A percentile compares a stretch with the other conserved stretches of the same genome.
Evolutionary conservation across 257 asterid species (phyloP).

Genomic region (Coffea canephora): DNA sequence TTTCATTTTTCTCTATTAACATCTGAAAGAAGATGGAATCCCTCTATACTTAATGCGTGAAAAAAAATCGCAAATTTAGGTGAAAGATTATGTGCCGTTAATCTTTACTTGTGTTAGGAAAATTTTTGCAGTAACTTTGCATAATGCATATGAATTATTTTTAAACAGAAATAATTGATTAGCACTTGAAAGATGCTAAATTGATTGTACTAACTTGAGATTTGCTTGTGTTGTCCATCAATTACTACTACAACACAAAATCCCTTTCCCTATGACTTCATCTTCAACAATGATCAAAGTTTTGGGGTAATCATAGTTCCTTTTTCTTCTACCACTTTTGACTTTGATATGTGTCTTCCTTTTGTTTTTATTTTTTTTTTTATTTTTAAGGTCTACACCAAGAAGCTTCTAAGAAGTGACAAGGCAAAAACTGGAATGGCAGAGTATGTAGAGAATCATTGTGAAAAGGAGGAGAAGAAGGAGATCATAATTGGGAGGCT

Average conservation of each 20-base stretch:
- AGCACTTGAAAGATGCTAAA: neutral
- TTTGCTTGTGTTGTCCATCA: neutral
- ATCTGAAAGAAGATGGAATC: neutral
- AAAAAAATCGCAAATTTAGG: neutral
- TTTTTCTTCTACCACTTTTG: neutral
- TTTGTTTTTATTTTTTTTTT: neutral
- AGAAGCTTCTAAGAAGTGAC: slow-evolving; percentile 61
- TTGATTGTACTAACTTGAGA: neutral
- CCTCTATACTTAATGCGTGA: too few species aligned
- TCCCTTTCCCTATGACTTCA: neutral
- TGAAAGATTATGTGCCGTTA: neutral
- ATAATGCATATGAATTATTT: neutral
- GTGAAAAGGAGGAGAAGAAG: slow-evolving; percentile 31
- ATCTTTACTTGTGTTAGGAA: neutral
- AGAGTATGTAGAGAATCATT: slow-evolving; percentile 43
- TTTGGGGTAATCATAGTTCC: neutral
- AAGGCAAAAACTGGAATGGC: slow-evolving; percentile 77
- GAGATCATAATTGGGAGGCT: slow-evolving; percentile 62
- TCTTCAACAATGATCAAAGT: neutral
- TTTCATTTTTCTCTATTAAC: neutral
- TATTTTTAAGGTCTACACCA: slow-evolving; percentile 57
- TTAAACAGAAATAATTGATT: neutral
- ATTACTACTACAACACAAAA: neutral
- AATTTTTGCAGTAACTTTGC: neutral
- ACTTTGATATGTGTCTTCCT: neutral